Evolutionary conservation across 495 filamentous ascomycete genomes (phyloP), one percentile per base, ranked within the genome.

Genomic region (Hamigera avellanea): DNA sequence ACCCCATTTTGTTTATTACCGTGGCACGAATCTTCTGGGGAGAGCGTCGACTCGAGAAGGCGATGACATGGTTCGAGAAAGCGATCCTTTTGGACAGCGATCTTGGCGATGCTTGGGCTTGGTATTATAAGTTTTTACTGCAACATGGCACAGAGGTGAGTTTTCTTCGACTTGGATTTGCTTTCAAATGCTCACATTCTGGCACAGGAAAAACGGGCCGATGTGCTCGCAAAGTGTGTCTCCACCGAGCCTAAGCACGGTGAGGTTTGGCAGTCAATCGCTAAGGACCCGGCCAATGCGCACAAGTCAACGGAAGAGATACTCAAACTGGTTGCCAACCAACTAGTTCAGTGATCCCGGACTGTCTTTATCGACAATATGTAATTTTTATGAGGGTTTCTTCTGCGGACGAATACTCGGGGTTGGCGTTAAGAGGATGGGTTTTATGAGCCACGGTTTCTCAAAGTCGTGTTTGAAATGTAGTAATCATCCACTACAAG

Each of bases 1-100:
- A 96, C 48, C 78, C 91, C 0, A 71, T 80, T 2, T 62, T 96
- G 21, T 87, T 95, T 52, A 76, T 83, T 18, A 79, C 76, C 0
- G 77, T 83, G 1, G 81, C 78, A 2, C 66, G 81, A 7, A 81
- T 85, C 33, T 86, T 86, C 54, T 85, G 80, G 80, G 73, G 59
- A 6, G 81, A 86, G 56, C 68, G 91, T 4, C 78, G 79, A 50
- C 64, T 96, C 15, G 88, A 95, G 40, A 88, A 94, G 52, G 88
- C 93, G 8, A 75, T 81, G 61, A 88, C 76, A 37, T 98, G 91
- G 91, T 96, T 98, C 50, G 83, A 93, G 65, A 91, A 94, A 62
- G 91, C 91, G 3, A 78, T 94, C 36, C 59, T 93, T 36, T 66
- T 86, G 9, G 85, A 96, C 48, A 71, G 76, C 17, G 88, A 95